These are phyloP conservation scores for Phalaenopsis equestris DNA, from an alignment of 106 monocot genomes.

Conservation along the genomic window DNA sequence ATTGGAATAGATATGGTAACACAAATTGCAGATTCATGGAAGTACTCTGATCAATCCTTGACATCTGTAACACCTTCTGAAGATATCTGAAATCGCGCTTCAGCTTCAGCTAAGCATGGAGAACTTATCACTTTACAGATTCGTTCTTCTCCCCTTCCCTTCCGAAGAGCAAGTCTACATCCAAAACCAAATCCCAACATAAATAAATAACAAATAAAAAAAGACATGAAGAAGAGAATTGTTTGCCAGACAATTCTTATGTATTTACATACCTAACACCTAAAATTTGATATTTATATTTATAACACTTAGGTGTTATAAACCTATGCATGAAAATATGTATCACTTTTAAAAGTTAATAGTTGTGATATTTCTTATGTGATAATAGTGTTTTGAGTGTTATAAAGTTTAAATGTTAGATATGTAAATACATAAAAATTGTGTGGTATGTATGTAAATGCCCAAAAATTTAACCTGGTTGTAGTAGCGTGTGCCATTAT, in stretches of 20 bases:
- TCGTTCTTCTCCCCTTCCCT: conserved; percentile 28
- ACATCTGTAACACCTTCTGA: conserved; percentile 26
- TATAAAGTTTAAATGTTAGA: too few relatives aligned
- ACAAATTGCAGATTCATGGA: neutral
- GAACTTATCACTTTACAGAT: conserved; percentile 34
- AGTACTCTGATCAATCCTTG: conserved; percentile 9
- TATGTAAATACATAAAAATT: too few relatives aligned
- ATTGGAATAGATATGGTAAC: neutral
- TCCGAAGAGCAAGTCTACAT: conserved; percentile 23
- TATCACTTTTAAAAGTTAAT: too few relatives aligned
- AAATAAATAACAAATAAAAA: neutral
- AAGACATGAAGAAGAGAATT: neutral
- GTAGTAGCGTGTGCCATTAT: conserved; percentile 98
- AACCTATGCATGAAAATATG: too few relatives aligned
- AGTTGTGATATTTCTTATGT: too few relatives aligned
- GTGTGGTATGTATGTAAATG: too few relatives aligned
- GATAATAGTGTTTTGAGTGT: too few relatives aligned
- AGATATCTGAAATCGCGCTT: conserved; percentile 23
- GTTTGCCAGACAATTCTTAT: neutral
- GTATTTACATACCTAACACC: too few relatives aligned
- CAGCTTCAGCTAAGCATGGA: conserved; percentile 27
- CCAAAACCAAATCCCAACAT: neutral
- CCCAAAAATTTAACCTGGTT: conserved; percentile 45
- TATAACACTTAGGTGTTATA: too few relatives aligned
- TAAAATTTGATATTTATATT: too few relatives aligned